Base-by-base conservation (phyloP, 2,329 filamentous ascomycete species). In the Chrysoporthe puriensis region DNA sequence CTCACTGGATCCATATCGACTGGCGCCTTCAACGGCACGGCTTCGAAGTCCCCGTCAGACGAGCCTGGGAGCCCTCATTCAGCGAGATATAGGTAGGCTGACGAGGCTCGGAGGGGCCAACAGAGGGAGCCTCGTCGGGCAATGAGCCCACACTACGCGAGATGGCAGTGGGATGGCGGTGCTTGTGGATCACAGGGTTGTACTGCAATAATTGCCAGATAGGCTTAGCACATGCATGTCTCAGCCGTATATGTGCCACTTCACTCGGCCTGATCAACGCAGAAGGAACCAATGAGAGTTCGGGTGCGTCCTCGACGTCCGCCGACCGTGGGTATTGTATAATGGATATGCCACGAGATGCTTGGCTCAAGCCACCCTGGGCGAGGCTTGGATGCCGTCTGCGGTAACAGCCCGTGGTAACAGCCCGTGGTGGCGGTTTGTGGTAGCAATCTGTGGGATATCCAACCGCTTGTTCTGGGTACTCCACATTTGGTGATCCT, bases 1-100 rank as follows among this genome's bases (percentile, higher is more conserved):
- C 46, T 62, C 44, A 26, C 60, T 18, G 46, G 60, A 5, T 62
- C 60, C 46, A 62, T 42, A 16, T 18, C 32, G 54, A 52, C 26
- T 26, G 26, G 26, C 9, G 48, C 9, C 1, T 5, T 13, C 6
- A 4, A 13, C 11, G n/a, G 26, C 5, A 52, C 21, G n/a, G 26
- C 21, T 14, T 52, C 21, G 48, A 26, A 9, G 21, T 32, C 9
- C 26, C 21, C 26, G 48, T n/a, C 2, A 13, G 21, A 32, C 26
- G 48, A 52, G 5, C 8, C 21, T 26, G 21, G 26, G 7, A 4
- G 11, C 26, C 8, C 9, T 14, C 48, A 52, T 52, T 3, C 14
- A 21, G 44, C 8, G 3, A 9, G n/a, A 32, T 52, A 26, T 26
- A 26, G 26, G 26, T 21, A 11, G 2, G 21, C 14, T 26, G n/a